These are phyloP conservation scores for Elsinoe necatrix DNA, from an alignment of 2,329 filamentous ascomycete species.

Conservation along the genomic window DNA sequence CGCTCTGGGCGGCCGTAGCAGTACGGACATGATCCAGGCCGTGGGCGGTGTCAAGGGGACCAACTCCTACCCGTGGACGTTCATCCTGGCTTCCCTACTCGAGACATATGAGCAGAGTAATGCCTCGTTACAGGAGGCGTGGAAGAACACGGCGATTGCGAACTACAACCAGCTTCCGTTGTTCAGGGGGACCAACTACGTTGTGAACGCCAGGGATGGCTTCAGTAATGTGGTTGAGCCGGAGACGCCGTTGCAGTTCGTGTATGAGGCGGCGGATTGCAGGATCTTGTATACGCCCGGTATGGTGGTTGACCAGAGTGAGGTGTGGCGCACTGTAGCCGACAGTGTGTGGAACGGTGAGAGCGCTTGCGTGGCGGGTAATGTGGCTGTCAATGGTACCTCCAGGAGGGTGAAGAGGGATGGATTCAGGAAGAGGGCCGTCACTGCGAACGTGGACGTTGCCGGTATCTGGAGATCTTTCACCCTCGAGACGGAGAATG, in stretches of 20 bases:
- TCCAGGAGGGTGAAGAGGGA: background rate
- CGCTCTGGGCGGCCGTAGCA: slow-evolving; percentile 36
- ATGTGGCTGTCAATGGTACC: slow-evolving; percentile 17
- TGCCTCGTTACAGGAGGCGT: slow-evolving; percentile 17
- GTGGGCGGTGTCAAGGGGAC: slow-evolving; percentile 40
- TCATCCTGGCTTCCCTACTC: slow-evolving; percentile 21
- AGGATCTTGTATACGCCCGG: slow-evolving; percentile 44
- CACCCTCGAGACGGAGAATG: slow-evolving; percentile 10
- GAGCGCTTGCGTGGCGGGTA: slow-evolving; percentile 27
- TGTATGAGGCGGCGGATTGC: slow-evolving; percentile 43
- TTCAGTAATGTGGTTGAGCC: slow-evolving; percentile 29
- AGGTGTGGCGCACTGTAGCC: slow-evolving; percentile 39
- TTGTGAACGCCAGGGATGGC: slow-evolving; percentile 27
- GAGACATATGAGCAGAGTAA: slow-evolving; percentile 21
- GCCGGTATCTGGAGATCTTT: slow-evolving; percentile 13
- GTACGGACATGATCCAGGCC: slow-evolving; percentile 36
- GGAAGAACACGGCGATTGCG: slow-evolving; percentile 24
- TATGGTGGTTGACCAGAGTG: slow-evolving; percentile 42
- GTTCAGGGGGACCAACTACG: slow-evolving; percentile 21
- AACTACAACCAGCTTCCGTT: slow-evolving; percentile 24
- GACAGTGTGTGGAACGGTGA: slow-evolving; percentile 27
- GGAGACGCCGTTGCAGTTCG: slow-evolving; percentile 41
- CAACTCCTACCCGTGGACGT: slow-evolving; percentile 24
- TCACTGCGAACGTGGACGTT: slow-evolving; percentile 2
- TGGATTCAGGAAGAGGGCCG: slow-evolving; percentile 9